Percentiles rank a stretch among this genome's conserved stretches.
These are phyloP conservation scores for Fusarium sp. DNA, from an alignment of 2,329 filamentous ascomycete species.

Conservation along the genomic window DNA sequence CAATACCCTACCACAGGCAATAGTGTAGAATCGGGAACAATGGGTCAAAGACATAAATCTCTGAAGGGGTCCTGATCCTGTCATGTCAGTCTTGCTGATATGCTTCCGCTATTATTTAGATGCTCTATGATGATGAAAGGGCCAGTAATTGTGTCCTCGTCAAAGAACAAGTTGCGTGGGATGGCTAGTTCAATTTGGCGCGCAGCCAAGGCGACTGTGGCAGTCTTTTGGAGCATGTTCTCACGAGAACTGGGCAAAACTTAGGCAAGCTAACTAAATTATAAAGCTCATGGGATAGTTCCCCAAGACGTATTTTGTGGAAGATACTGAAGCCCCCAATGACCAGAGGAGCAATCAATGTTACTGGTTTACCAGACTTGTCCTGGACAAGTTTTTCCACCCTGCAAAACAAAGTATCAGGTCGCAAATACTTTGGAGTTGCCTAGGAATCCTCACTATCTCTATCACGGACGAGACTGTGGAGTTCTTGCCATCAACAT, in stretches of 20 bases:
- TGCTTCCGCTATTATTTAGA: slow-evolving; percentile 42
- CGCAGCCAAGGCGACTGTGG: slow-evolving; percentile 20
- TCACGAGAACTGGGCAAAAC: slow-evolving; percentile 19
- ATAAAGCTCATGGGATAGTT: slow-evolving; percentile 8
- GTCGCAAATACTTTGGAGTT: slow-evolving; percentile 10
- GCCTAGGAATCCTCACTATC: slow-evolving; percentile 18
- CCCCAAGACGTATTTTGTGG: slow-evolving; percentile 28
- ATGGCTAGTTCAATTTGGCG: slow-evolving; percentile 20
- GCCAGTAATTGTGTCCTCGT: slow-evolving; percentile 40
- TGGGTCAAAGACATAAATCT: slow-evolving; percentile 8
- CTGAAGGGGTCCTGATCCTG: slow-evolving; percentile 1
- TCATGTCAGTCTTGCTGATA: slow-evolving; percentile 29
- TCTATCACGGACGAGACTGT: slow-evolving; percentile 34
- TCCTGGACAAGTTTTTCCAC: slow-evolving; percentile 4
- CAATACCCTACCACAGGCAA: slow-evolving; percentile 53
- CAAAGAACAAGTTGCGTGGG: slow-evolving; percentile 21
- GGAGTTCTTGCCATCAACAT: slow-evolving; percentile 29
- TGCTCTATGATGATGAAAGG: slow-evolving; percentile 51
- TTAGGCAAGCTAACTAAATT: slow-evolving; percentile 30
- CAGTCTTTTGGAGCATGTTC: slow-evolving; percentile 32
- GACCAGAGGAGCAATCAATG: slow-evolving; percentile 6
- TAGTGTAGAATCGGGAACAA: slow-evolving; percentile 49
- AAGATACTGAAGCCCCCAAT: slow-evolving; percentile 39
- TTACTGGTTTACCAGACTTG: slow-evolving; percentile 2
- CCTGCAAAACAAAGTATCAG: slow-evolving; percentile 5